Percentiles rank a stretch among this genome's conserved stretches.
Evolutionary conservation across 495 filamentous ascomycete genomes (phyloP).

Genomic region (Hypoxylon lienhwacheense): DNA sequence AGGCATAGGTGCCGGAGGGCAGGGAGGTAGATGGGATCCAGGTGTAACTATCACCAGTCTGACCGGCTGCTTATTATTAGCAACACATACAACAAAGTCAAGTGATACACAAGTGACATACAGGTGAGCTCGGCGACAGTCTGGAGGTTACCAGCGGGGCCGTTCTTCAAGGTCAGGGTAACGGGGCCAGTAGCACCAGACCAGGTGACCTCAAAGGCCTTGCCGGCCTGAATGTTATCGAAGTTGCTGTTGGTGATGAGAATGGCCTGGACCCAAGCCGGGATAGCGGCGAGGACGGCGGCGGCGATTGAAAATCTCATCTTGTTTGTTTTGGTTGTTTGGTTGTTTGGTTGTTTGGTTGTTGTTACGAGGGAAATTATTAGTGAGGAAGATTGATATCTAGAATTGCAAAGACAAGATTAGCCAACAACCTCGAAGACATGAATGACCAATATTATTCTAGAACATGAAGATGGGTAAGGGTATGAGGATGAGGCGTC

Average conservation of each 20-base stretch:
- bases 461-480: background rate
- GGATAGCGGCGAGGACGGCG: constrained; percentile 43
- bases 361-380: too few species aligned
- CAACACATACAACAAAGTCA: background rate
- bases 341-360: too few species aligned
- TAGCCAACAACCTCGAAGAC: too few species aligned
- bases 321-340: constrained; percentile 34
- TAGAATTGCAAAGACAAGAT: background rate
- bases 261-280: constrained; percentile 43
- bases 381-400: constrained; percentile 31
- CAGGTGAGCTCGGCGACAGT: constrained; percentile 40
- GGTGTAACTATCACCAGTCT: constrained; percentile 39
- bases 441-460: too few species aligned
- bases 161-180: constrained; percentile 45
- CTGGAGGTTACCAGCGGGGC: constrained; percentile 39
- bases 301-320: constrained; percentile 49
- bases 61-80: constrained; percentile 36
- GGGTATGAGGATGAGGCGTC: background rate
- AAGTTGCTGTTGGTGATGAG: constrained; percentile 49
- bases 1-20: constrained; percentile 48
- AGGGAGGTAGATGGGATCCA: constrained; percentile 39
- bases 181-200: constrained; percentile 41
- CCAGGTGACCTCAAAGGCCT: constrained; percentile 50
- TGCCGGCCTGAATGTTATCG: constrained; percentile 38
- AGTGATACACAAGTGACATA: constrained; percentile 26